These are phyloP conservation scores for Russula griseocarnosa DNA, from an alignment of 768 basidiomycete genomes.

Conservation along the genomic window DNA sequence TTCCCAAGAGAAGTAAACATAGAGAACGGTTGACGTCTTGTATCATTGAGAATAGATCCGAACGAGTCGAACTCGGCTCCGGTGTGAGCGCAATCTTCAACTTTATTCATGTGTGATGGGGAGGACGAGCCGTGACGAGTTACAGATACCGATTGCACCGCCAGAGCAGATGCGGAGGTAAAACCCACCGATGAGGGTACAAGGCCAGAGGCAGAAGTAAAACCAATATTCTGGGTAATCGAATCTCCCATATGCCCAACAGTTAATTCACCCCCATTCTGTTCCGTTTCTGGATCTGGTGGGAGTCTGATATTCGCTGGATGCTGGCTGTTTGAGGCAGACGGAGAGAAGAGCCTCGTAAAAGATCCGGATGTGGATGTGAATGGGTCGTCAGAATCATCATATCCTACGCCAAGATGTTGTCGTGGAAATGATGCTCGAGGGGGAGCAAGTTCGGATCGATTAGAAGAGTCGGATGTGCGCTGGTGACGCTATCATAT, in stretches of 20 bases:
- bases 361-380: conserved; percentile 3
- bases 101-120: neutral
- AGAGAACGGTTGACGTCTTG: neutral
- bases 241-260: neutral
- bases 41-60: neutral
- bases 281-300: neutral
- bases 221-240: conserved; percentile 1
- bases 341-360: conserved; percentile 9
- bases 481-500: neutral
- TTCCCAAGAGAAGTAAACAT: conserved; percentile 21
- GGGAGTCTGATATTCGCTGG: neutral
- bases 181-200: neutral
- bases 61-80: neutral
- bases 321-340: neutral
- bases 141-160: neutral
- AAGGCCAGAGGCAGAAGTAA: conserved; percentile 20
- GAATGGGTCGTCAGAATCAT: conserved; percentile 21
- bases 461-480: neutral
- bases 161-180: conserved; percentile 15
- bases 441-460: neutral
- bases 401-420: neutral
- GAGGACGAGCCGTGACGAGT: conserved; percentile 2
- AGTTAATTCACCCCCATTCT: neutral
- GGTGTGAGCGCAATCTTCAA: neutral
- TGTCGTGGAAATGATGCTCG: neutral